Evolutionary conservation across 225 moss, liverwort and hornwort species (phyloP).

Genomic region (Bryoerythrophyllum caledonicum): DNA sequence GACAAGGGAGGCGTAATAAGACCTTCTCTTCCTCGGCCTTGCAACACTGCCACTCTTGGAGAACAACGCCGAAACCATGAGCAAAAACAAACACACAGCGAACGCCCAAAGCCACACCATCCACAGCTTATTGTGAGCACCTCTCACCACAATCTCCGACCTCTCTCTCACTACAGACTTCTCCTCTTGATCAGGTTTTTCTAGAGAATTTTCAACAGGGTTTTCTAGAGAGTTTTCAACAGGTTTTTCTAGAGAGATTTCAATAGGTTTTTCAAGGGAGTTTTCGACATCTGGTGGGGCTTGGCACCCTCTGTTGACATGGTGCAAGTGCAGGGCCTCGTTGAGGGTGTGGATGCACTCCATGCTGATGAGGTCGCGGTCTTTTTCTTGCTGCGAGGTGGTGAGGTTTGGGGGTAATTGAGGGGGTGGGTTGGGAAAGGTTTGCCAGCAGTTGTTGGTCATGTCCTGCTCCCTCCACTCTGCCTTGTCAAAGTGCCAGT

Average conservation of each 20-base stretch:
- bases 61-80: conserved; percentile 44
- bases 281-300: conserved; percentile 5
- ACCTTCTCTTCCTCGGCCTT: conserved; percentile 19
- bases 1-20: conserved; percentile 17
- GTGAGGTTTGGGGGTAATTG: conserved; percentile 10
- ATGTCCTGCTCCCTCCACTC: conserved; percentile 85
- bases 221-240: neutral
- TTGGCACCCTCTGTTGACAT: conserved; percentile 63
- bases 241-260: too few species aligned
- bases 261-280: neutral
- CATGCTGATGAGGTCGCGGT: conserved; percentile 68
- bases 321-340: conserved; percentile 72
- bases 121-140: conserved; percentile 45
- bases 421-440: conserved; percentile 70
- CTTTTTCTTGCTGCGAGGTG: conserved; percentile 19
- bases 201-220: too few species aligned
- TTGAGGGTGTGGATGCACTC: conserved; percentile 81
- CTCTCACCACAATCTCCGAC: conserved; percentile 18
- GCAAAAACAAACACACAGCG: conserved; percentile 52
- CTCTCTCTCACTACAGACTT: conserved; percentile 16
- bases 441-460: conserved; percentile 73
- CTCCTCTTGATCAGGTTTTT: too few species aligned
- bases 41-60: conserved; percentile 29
- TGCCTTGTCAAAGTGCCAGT: conserved; percentile 89
- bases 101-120: conserved; percentile 66